Evolutionary conservation across 2,329 filamentous ascomycete species (phyloP).

Genomic region (Fusarium sp.): DNA sequence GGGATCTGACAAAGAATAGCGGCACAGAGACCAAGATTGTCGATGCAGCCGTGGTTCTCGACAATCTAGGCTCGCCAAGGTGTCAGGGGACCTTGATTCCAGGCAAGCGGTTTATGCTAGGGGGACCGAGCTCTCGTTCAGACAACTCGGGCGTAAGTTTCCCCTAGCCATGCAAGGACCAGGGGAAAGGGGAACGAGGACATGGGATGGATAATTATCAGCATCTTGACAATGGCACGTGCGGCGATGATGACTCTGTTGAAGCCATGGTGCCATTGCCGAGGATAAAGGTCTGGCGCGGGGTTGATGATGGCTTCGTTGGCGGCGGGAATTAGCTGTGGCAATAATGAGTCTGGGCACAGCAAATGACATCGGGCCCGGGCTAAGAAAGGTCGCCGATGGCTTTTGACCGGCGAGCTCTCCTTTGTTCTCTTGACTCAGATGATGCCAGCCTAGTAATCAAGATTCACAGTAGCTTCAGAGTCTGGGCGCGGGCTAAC

Average conservation of each 20-base stretch:
- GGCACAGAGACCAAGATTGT: slow-evolving; percentile 4
- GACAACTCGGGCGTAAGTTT: neutral
- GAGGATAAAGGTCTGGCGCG: neutral
- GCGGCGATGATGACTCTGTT: neutral
- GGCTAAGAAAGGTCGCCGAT: neutral
- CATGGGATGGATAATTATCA: slow-evolving; percentile 7
- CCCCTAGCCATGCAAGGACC: neutral
- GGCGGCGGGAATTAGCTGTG: neutral
- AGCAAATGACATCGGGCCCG: neutral
- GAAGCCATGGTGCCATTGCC: neutral
- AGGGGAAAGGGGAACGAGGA: neutral
- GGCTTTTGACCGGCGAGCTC: neutral
- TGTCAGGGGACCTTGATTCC: neutral
- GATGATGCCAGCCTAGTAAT: neutral
- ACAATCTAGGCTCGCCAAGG: slow-evolving; percentile 14
- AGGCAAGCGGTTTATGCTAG: neutral
- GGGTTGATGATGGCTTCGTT: neutral
- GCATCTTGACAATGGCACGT: neutral
- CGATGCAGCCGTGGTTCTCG: slow-evolving; percentile 1
- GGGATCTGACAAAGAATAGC: neutral
- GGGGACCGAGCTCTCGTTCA: neutral
- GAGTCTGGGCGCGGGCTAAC: neutral
- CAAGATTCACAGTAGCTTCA: neutral
- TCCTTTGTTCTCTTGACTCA: neutral
- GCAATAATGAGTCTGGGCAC: neutral